Base-by-base conservation (phyloP, 2,329 filamentous ascomycete genomes). In the Colletotrichum lupini region DNA sequence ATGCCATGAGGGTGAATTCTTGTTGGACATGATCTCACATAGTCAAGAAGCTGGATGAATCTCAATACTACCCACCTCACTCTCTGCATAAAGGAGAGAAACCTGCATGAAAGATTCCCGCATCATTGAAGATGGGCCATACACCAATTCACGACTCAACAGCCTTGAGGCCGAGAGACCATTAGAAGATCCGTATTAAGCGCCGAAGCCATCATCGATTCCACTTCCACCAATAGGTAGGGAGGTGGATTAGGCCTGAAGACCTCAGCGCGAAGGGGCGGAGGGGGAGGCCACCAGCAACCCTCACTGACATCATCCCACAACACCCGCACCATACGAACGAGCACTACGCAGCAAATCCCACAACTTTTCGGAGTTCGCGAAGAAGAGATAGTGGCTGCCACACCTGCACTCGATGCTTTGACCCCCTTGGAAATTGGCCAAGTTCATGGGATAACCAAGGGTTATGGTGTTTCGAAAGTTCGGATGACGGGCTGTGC, bases 401-500 rank as follows among this genome's bases (percentile, higher is more conserved):
- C 32, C 69, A 67, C 24, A 52, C 58, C 58, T 71, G 30, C 22
- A 16, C 37, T 42, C 7, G 63, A 8, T 69, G 55, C 70, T 70
- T 49, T 69, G 70, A 65, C 59, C 37, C 35, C 14, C 42, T 61
- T 49, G 56, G 58, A 64, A 61, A 70, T 65, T 70, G 46, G 32
- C 24, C 49, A 58, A 55, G 12, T 57, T 67, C 56, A 72, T 72
- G 72, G 72, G 37, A 42, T 8, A 16, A 32, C 35, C 66, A 61
- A 52, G 57, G 61, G 68, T 56, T 49, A 22, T 61, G 57, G 22
- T 58, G 68, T 74, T 74, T 72, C 72, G 58, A 72, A 72, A 58
- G 57, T 74, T 72, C 72, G 62, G 67, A 71, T 67, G 71, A 73
- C 42, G 67, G 70, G 72, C 72, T 72, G 63, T 74, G 72, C 62